Percentiles rank a stretch among this genome's conserved stretches.
These are phyloP conservation scores for Solanum pennellii DNA, from an alignment of 257 asterid genomes.

Conservation along the genomic window DNA sequence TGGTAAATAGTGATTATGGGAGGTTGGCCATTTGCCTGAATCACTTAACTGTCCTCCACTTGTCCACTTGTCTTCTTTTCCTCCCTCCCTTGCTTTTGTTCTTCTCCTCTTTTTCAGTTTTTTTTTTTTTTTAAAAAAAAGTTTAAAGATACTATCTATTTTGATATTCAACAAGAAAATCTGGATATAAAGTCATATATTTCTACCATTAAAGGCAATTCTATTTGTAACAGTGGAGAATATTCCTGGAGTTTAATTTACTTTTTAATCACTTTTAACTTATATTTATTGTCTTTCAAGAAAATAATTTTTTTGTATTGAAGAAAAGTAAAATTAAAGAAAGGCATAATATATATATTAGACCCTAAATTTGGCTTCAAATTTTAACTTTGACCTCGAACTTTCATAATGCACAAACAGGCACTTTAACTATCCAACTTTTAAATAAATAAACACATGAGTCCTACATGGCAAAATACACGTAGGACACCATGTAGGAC, in stretches of 20 bases:
- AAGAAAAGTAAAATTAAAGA: no score
- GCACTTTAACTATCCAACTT: no score
- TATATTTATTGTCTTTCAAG: no score
- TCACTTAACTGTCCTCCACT: neutral
- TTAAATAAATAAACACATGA: no score
- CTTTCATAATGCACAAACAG: no score
- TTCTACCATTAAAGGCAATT: neutral
- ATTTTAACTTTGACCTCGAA: no score
- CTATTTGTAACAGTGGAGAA: neutral
- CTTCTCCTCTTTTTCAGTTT: neutral
- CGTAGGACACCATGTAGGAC: no score
- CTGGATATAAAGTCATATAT: neutral
- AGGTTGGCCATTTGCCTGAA: neutral
- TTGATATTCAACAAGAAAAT: neutral
- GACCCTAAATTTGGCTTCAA: no score
- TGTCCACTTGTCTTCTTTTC: neutral
- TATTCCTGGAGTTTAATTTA: neutral
- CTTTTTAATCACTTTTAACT: neutral
- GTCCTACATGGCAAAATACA: no score
- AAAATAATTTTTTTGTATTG: no score
- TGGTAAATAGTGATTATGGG: neutral
- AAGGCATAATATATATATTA: no score
- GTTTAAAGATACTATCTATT: neutral
- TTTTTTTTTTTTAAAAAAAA: no score
- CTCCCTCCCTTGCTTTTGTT: neutral